phyloP scores from a whole-genome alignment of 352 stramenopile species.

The Phytophthora idaei region DNA sequence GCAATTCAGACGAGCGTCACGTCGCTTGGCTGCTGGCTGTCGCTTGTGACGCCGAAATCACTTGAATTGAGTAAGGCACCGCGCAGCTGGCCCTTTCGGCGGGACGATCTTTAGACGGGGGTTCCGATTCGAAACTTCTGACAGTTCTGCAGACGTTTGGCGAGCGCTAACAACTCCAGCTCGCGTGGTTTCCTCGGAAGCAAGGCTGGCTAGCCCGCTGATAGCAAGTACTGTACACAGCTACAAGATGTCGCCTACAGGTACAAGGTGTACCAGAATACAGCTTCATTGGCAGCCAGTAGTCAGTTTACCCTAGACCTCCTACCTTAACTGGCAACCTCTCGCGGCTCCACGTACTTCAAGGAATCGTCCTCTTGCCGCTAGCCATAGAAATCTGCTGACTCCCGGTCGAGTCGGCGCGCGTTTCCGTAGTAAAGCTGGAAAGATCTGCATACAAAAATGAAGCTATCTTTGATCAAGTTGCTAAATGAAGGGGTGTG shows the following conservation, averaged over 20 bases:
- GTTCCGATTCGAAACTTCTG: not conserved
- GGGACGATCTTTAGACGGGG: conserved; percentile 7
- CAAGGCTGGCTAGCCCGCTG: no score
- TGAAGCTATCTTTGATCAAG: not conserved
- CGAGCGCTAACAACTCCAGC: not conserved
- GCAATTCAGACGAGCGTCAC: conserved; percentile 17
- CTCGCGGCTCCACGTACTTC: conserved; percentile 1
- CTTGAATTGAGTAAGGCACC: conserved; percentile 16
- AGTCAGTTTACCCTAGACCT: conserved; percentile 21
- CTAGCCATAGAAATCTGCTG: conserved; percentile 7
- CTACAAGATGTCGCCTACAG: no score
- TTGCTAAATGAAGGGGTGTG: conserved; percentile 19
- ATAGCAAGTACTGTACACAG: no score
- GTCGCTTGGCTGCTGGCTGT: conserved; percentile 19
- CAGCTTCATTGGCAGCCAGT: not conserved
- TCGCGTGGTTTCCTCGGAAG: not conserved
- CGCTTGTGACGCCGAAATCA: conserved; percentile 8
- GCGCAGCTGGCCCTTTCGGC: conserved; percentile 13
- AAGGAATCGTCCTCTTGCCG: conserved; percentile 14
- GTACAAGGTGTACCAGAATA: no score
- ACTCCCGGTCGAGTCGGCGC: not conserved
- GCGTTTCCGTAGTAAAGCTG: conserved; percentile 5
- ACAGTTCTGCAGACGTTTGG: not conserved
- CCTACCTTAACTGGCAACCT: conserved; percentile 8
- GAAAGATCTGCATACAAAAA: conserved; percentile 23